Percentiles rank a stretch among this genome's conserved stretches.
phyloP scores from a whole-genome alignment of 2,329 filamentous ascomycete genomes.

The Metarhizium guizhouense region DNA sequence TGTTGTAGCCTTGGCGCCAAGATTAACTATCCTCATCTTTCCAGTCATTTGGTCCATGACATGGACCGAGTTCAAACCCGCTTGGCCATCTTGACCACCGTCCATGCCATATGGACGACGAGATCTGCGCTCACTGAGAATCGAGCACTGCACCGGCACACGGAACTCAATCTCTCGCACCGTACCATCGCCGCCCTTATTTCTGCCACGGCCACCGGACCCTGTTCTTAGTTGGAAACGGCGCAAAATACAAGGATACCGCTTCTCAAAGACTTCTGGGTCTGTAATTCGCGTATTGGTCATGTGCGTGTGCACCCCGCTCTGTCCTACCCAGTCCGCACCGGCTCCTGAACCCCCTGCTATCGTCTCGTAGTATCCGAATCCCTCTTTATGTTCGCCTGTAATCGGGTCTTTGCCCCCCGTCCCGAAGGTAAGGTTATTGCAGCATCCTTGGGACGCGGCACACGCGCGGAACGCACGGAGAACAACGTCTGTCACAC shows the following conservation, averaged over 20 bases:
- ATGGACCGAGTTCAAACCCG: slow-evolving; percentile 49
- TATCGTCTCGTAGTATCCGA: slow-evolving; percentile 84
- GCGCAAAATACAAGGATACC: slow-evolving; percentile 59
- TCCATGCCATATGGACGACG: slow-evolving; percentile 65
- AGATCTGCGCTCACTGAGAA: slow-evolving; percentile 68
- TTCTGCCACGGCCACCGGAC: slow-evolving; percentile 48
- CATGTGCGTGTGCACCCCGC: slow-evolving; percentile 76
- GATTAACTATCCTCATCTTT: slow-evolving; percentile 35
- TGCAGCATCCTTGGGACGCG: slow-evolving; percentile 71
- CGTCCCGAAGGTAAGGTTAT: slow-evolving; percentile 79
- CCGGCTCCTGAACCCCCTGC: slow-evolving; percentile 70
- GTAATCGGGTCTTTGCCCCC: slow-evolving; percentile 60
- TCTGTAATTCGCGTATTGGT: slow-evolving; percentile 82
- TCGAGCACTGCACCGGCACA: slow-evolving; percentile 67
- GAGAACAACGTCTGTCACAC: slow-evolving; percentile 76
- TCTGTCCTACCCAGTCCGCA: slow-evolving; percentile 62
- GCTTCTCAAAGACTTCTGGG: slow-evolving; percentile 66
- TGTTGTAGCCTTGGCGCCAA: slow-evolving; percentile 53
- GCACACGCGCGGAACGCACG: slow-evolving; percentile 73
- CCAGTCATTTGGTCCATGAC: slow-evolving; percentile 10
- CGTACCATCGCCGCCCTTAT: slow-evolving; percentile 66
- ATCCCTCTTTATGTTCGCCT: slow-evolving; percentile 41
- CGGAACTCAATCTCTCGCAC: slow-evolving; percentile 75
- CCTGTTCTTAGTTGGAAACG: slow-evolving; percentile 58
- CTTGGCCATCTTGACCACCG: slow-evolving; percentile 59